These are phyloP conservation scores for Calamus simplicifolius DNA, from an alignment of 176 grass and related monocot genomes.

Conservation along the genomic window DNA sequence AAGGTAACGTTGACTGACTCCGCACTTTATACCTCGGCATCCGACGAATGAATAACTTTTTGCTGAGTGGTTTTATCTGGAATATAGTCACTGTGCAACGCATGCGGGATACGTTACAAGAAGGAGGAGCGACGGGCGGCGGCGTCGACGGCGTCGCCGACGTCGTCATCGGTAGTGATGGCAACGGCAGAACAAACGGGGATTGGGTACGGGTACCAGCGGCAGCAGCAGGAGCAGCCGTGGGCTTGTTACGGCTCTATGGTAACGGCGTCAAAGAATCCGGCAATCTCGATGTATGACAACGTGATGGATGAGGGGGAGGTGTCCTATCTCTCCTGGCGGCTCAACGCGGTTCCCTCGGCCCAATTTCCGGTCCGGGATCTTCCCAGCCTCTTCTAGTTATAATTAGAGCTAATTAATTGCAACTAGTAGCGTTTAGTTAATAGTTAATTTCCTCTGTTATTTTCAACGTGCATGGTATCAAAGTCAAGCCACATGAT, in stretches of 20 bases:
- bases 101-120: slow-evolving; percentile 97
- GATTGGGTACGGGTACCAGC: slow-evolving; percentile 48
- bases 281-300: slow-evolving; percentile 36
- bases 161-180: slow-evolving; percentile 13
- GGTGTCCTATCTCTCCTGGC: slow-evolving; percentile 56
- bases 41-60: too few species aligned
- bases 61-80: too few species aligned
- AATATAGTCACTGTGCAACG: slow-evolving; percentile 86
- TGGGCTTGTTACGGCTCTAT: slow-evolving; percentile 75
- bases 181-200: slow-evolving; percentile 29
- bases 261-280: slow-evolving; percentile 29
- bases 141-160: slow-evolving; percentile 28
- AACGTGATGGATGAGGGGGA: slow-evolving; percentile 28
- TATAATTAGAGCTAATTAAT: slow-evolving; percentile 41
- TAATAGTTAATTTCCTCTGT: too few species aligned
- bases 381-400: slow-evolving; percentile 67
- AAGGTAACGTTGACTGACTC: slow-evolving; percentile 33
- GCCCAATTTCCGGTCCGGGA: slow-evolving; percentile 60
- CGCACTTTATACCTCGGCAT: too few species aligned
- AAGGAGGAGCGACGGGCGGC: slow-evolving; percentile 96
- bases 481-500: too few species aligned
- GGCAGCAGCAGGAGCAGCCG: slow-evolving; percentile 26
- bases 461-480: too few species aligned
- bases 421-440: too few species aligned
- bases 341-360: slow-evolving; percentile 52